Base-by-base conservation (phyloP, 768 basidiomycete genomes). In the Rhodosporidiobolus sp. region DNA sequence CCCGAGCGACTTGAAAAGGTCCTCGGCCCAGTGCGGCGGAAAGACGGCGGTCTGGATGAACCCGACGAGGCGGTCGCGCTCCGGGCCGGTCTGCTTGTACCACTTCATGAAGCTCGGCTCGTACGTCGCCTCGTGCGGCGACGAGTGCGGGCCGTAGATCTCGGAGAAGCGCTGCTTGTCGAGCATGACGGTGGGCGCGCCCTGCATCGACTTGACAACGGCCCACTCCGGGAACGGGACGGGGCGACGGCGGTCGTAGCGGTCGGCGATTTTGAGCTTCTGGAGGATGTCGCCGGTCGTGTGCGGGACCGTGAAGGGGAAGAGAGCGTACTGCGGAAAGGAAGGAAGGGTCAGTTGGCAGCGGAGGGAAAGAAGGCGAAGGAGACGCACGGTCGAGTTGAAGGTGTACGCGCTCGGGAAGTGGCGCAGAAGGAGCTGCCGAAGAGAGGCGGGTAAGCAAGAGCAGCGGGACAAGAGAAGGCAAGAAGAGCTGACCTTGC, bases 301-400 rank as follows among this genome's bases (percentile, higher is more conserved):
- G 45, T 68, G 34, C 14, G 76, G 73, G 11, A 64, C 75, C 55
- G 70, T 46, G 85, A 94, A 72, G 28, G 92, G 91, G 85, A 93
- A 93, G 78, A 89, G 88, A 3, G 87, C 90, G 77, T 90, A 90
- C 5, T n/a, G n/a, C n/a, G n/a, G n/a, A n/a, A n/a, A n/a, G n/a
- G n/a, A n/a, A n/a, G n/a, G n/a, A n/a, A n/a, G n/a, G n/a, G n/a
- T n/a, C n/a, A n/a, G n/a, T n/a, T n/a, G n/a, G n/a, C n/a, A n/a
- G n/a, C n/a, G n/a, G n/a, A n/a, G n/a, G n/a, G n/a, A n/a, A n/a
- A n/a, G n/a, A n/a, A n/a, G n/a, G n/a, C n/a, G n/a, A n/a, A n/a
- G n/a, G n/a, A n/a, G 34, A 38, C 56, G 32, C 19, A 57, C 56
- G 32, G 84, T 67, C 26, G 61, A 63, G 61, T 74, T 70, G 73